Percentiles rank a stretch among this genome's conserved stretches.
Evolutionary conservation across 805 yeast genomes (phyloP).

Genomic region (Scheffersomyces amazonensis): DNA sequence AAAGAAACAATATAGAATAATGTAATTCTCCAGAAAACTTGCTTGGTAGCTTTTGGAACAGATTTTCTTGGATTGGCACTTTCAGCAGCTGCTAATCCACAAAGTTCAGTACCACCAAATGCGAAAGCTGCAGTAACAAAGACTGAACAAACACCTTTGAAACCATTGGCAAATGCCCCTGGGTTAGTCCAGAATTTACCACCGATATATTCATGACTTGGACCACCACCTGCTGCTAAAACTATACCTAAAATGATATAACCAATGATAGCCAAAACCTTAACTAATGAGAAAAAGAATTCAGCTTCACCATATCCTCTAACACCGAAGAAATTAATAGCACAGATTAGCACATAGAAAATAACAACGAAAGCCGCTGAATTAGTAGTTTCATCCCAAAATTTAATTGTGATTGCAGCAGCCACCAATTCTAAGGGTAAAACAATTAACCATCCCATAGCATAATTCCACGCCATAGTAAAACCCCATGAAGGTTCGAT

Average conservation of each 20-base stretch:
- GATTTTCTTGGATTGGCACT: constrained; percentile 29
- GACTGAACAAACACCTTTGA: constrained; percentile 33
- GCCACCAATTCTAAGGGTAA: constrained; percentile 58
- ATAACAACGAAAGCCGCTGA: constrained; percentile 58
- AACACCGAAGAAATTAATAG: constrained; percentile 52
- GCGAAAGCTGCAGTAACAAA: constrained; percentile 37
- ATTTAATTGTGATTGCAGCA: constrained; percentile 50
- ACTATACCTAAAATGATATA: constrained; percentile 47
- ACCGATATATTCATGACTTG: constrained; percentile 44
- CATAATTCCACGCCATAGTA: constrained; percentile 48
- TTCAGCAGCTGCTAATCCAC: constrained; percentile 36
- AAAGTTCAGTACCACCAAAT: constrained; percentile 34
- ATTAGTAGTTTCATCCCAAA: constrained; percentile 48
- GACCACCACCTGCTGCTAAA: constrained; percentile 52
- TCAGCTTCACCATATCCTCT: constrained; percentile 57
- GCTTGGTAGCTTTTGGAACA: constrained; percentile 33
- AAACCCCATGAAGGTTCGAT: constrained; percentile 63
- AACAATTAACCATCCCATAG: constrained; percentile 30
- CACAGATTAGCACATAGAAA: constrained; percentile 43
- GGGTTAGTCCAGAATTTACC: constrained; percentile 47
- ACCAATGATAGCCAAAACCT: constrained; percentile 46
- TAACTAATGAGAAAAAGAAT: constrained; percentile 45
- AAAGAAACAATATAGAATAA: constrained; percentile 30
- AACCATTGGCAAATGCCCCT: constrained; percentile 51
- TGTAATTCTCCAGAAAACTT: constrained; percentile 36